These are phyloP conservation scores for Penicillium occitanis DNA, from an alignment of 2,329 filamentous ascomycete genomes.

Conservation along the genomic window DNA sequence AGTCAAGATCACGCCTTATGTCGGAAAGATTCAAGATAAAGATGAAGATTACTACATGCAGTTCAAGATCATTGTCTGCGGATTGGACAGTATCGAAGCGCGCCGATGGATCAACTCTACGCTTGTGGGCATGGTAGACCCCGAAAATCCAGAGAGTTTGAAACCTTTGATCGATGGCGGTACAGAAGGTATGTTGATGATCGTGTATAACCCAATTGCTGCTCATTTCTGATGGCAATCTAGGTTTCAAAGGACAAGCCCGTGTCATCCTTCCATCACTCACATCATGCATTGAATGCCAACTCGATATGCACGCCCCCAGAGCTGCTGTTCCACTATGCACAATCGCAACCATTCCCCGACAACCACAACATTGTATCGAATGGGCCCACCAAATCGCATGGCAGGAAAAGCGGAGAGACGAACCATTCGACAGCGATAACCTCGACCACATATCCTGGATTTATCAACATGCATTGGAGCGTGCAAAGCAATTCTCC, in stretches of 20 bases:
- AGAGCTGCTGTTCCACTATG: constrained; percentile 94
- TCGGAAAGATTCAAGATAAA: constrained; percentile 94
- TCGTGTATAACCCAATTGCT: background rate
- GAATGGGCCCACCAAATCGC: constrained; percentile 99
- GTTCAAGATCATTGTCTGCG: constrained; percentile 90
- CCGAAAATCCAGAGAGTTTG: constrained; percentile 75
- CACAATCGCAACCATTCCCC: constrained; percentile 91
- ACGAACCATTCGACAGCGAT: constrained; percentile 86
- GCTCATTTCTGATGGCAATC: constrained; percentile 22
- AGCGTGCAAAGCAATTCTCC: constrained; percentile 80
- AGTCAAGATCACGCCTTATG: constrained; percentile 90
- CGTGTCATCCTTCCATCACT: constrained; percentile 89
- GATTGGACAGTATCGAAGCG: constrained; percentile 94
- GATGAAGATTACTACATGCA: constrained; percentile 96
- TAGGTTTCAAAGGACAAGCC: constrained; percentile 93
- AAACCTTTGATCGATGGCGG: constrained; percentile 96
- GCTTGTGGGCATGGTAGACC: constrained; percentile 84
- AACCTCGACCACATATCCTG: constrained; percentile 97
- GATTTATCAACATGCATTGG: constrained; percentile 82
- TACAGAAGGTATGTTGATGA: constrained; percentile 66
- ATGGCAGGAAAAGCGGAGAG: constrained; percentile 84
- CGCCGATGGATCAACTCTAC: constrained; percentile 98
- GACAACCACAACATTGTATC: constrained; percentile 96
- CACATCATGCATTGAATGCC: constrained; percentile 96
- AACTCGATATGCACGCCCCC: constrained; percentile 98